Percentiles rank a stretch among this genome's conserved stretches.
Evolutionary conservation across 2,329 filamentous ascomycete genomes (phyloP).

Genomic region (Calonectria henricotiae): DNA sequence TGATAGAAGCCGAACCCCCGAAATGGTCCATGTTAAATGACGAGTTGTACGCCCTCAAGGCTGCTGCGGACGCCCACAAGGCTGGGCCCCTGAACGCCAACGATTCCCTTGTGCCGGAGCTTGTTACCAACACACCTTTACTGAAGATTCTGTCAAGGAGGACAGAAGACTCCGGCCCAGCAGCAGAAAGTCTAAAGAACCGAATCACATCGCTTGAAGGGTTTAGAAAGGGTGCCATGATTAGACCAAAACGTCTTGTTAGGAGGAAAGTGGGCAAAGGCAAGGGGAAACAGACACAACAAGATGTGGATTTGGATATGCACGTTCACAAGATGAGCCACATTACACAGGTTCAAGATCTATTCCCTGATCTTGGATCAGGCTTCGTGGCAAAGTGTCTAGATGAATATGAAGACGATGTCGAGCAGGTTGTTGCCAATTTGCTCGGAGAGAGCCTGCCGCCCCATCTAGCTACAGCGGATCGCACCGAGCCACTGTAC

Average conservation of each 20-base stretch:
- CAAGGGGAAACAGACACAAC: slow-evolving; percentile 67
- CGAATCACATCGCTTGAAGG: slow-evolving; percentile 74
- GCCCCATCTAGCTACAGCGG: slow-evolving; percentile 74
- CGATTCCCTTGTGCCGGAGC: slow-evolving; percentile 83
- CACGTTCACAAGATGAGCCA: slow-evolving; percentile 89
- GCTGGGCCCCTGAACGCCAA: slow-evolving; percentile 70
- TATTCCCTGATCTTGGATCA: slow-evolving; percentile 90
- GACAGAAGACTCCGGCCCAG: slow-evolving; percentile 66
- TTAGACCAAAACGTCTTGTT: slow-evolving; percentile 67
- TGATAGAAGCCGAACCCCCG: slow-evolving; percentile 77
- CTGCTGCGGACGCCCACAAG: slow-evolving; percentile 77
- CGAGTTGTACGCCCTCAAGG: slow-evolving; percentile 86
- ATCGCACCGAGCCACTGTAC: slow-evolving; percentile 77
- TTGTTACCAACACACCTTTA: slow-evolving; percentile 86
- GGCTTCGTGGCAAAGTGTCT: slow-evolving; percentile 86
- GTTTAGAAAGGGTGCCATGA: slow-evolving; percentile 73
- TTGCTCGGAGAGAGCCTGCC: slow-evolving; percentile 86
- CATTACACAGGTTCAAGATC: slow-evolving; percentile 91
- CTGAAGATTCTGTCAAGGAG: slow-evolving; percentile 75
- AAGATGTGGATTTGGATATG: slow-evolving; percentile 66
- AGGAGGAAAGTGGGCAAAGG: slow-evolving; percentile 77
- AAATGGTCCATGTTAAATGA: slow-evolving; percentile 86
- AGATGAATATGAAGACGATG: slow-evolving; percentile 83
- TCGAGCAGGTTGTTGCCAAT: slow-evolving; percentile 86
- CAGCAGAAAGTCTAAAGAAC: slow-evolving; percentile 72